A percentile compares a stretch with the other conserved stretches of the same genome.
Evolutionary conservation across 2,329 filamentous ascomycete species (phyloP).

Genomic region (Colletotrichum noveboracense): DNA sequence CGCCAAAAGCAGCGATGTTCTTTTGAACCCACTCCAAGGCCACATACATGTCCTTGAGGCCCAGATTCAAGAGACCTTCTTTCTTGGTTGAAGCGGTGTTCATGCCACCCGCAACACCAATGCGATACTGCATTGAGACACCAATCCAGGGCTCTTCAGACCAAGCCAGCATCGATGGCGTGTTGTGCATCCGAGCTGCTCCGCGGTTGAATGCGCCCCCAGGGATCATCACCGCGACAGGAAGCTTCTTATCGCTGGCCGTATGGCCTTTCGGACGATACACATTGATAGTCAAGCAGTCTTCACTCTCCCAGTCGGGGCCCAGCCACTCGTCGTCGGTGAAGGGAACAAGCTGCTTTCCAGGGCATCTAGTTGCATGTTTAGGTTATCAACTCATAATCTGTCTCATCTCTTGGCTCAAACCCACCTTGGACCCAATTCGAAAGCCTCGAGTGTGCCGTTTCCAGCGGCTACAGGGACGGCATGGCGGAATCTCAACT

Average conservation of each 20-base stretch:
- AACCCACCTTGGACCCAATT: conserved; percentile 24
- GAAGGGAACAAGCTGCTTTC: conserved; percentile 34
- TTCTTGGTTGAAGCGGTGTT: conserved; percentile 54
- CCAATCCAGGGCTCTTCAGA: conserved; percentile 50
- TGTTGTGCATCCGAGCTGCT: conserved; percentile 45
- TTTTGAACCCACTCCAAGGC: conserved; percentile 56
- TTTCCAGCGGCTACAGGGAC: conserved; percentile 31
- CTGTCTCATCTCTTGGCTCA: background rate
- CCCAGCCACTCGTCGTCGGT: conserved; percentile 33
- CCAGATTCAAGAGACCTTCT: conserved; percentile 59
- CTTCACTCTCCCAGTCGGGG: conserved; percentile 45
- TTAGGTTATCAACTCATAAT: background rate
- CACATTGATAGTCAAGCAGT: conserved; percentile 60
- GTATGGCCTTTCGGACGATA: conserved; percentile 42
- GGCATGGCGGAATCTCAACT: conserved; percentile 46
- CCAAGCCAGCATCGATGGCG: conserved; percentile 50
- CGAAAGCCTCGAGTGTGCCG: conserved; percentile 28
- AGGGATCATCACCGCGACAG: conserved; percentile 57
- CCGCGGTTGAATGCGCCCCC: conserved; percentile 37
- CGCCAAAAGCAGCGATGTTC: conserved; percentile 56
- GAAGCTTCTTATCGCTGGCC: conserved; percentile 28
- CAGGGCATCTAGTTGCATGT: conserved; percentile 28
- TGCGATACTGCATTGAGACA: conserved; percentile 50
- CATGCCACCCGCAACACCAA: conserved; percentile 64
- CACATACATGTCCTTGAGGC: conserved; percentile 53